Base-by-base conservation (phyloP, 176 grass and related monocot species). In the Hyparrhenia diplandra region DNA sequence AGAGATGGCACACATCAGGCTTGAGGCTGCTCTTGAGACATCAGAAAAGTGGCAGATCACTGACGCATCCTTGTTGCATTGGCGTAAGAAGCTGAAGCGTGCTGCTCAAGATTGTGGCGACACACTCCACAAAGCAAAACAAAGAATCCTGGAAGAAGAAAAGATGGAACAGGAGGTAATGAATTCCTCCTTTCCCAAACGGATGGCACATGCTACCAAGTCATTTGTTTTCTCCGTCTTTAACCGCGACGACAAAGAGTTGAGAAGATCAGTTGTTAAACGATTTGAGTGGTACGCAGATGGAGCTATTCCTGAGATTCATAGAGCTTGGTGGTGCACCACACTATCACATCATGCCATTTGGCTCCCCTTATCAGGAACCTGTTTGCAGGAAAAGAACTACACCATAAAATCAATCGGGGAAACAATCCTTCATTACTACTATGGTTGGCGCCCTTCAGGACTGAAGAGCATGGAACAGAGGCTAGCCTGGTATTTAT, bases 231-330 rank as follows among this genome's bases (percentile, higher is more conserved):
- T 0, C 21, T 58, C 72, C 2, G 0, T 37, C 1, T 7, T 75
- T 24, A 14, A 13, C 46, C 5, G 1, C 0, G 4, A 58, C 21
- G n/a, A n/a, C n/a, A 5, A 37, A 0, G 1, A n/a, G 20, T 24
- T 24, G 5, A 35, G 11, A 4, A 58, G 20, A 36, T 58, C 72
- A 0, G 36, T 24, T 23, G 31, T 36, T 25, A 5, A 17, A 55
- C 54, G 47, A 13, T 74, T 74, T 74, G 71, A 73, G 28, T 51
- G 71, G 71, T 73, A 34, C 36, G 72, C 72, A 21, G 72, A 74
- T 74, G 72, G 72, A 14, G 49, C 72, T 52, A 21, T 75, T 75
- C 57, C 5, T 75, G 1, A 58, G 72, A 37, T 75, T 58, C 5
- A 11, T 58, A 18, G 49, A 75, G 30, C 6, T 58, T 58, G 72